These are phyloP conservation scores for Penicillium ucsense DNA, from an alignment of 495 filamentous ascomycete species.

Conservation along the genomic window DNA sequence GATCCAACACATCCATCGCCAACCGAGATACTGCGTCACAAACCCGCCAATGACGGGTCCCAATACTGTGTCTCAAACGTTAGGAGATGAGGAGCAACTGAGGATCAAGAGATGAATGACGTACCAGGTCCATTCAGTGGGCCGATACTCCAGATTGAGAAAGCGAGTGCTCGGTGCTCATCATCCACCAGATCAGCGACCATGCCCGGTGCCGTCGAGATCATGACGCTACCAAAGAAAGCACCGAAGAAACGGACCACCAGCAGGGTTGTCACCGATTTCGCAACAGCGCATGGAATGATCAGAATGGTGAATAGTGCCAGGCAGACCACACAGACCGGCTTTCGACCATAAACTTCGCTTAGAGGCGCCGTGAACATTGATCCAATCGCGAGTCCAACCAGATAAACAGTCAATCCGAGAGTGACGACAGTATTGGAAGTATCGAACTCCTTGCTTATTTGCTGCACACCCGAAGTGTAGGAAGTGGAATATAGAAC, in stretches of 20 bases:
- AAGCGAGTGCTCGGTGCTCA: constrained; percentile 58
- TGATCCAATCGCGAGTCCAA: constrained; percentile 59
- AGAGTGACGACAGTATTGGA: constrained; percentile 53
- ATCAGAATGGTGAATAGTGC: constrained; percentile 54
- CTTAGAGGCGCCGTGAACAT: constrained; percentile 66
- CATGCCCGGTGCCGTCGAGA: constrained; percentile 74
- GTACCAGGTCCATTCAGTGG: constrained; percentile 63
- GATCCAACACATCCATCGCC: constrained; percentile 80
- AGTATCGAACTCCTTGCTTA: constrained; percentile 57
- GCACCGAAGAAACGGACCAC: constrained; percentile 68
- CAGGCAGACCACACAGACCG: constrained; percentile 59
- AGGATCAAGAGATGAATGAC: neutral
- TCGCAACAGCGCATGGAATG: constrained; percentile 61
- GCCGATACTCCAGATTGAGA: constrained; percentile 68
- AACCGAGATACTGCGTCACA: constrained; percentile 60
- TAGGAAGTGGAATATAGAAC: constrained; percentile 85
- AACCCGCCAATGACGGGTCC: constrained; percentile 67
- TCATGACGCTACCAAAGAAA: constrained; percentile 66
- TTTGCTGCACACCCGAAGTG: constrained; percentile 55
- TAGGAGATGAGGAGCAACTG: no score
- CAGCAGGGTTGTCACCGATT: constrained; percentile 53
- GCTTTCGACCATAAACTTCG: constrained; percentile 70
- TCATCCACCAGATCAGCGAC: constrained; percentile 68
- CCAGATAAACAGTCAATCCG: constrained; percentile 65
- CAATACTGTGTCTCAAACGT: constrained; percentile 8